Percentiles rank a stretch among this genome's conserved stretches.
Conservation (phyloP, 352 stramenopile species). For the Salisapilia sapeloensis region DNA sequence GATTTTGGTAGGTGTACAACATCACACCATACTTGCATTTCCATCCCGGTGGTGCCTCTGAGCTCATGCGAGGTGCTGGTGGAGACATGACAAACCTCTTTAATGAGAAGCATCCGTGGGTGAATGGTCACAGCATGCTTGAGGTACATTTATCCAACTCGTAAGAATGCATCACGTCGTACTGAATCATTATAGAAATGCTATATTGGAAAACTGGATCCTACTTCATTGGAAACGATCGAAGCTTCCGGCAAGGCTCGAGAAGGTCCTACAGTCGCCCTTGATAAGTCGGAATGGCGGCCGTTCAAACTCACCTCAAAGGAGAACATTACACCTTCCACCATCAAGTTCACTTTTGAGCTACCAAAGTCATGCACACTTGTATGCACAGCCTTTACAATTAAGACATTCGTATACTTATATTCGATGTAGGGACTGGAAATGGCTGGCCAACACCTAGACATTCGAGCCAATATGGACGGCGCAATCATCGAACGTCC, state of each 20-base stretch:
- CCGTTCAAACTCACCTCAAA: conserved; percentile 43
- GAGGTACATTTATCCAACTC: conserved; percentile 14
- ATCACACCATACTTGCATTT: conserved; percentile 94
- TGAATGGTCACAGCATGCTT: conserved; percentile 86
- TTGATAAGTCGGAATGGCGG: conserved; percentile 49
- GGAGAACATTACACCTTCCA: conserved; percentile 28
- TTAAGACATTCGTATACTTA: neutral
- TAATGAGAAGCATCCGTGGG: conserved; percentile 93
- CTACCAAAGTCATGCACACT: conserved; percentile 35
- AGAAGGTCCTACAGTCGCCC: conserved; percentile 17
- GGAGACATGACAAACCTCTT: conserved; percentile 91
- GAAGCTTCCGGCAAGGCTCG: neutral
- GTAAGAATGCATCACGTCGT: no score
- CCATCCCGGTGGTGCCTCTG: conserved; percentile 90
- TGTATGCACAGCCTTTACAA: conserved; percentile 6
- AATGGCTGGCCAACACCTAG: conserved; percentile 64
- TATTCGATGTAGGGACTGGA: conserved; percentile 19
- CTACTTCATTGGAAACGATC: conserved; percentile 13
- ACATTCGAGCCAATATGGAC: conserved; percentile 56
- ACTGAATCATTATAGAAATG: conserved; percentile 46
- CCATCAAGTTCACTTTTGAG: conserved; percentile 65
- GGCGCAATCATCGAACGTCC: conserved; percentile 56
- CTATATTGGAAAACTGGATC: conserved; percentile 47
- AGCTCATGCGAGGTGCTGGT: conserved; percentile 86
- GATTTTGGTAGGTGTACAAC: conserved; percentile 73